These are phyloP conservation scores for Euphrasia confusa DNA, from an alignment of 257 asterid genomes.

Conservation along the genomic window DNA sequence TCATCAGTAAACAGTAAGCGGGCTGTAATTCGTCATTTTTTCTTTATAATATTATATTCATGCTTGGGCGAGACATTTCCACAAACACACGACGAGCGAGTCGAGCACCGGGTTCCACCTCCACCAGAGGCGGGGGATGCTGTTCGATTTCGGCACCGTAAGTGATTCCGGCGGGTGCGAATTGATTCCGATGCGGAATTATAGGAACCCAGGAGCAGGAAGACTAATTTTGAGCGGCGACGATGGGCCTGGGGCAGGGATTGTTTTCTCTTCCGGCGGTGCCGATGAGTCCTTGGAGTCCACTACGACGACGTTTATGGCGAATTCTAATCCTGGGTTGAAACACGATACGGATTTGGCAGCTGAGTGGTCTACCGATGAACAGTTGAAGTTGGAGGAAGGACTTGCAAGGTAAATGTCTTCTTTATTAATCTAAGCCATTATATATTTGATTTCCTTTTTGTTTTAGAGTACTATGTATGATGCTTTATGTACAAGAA, in stretches of 20 bases:
- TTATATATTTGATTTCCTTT: background rate
- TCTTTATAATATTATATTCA: background rate
- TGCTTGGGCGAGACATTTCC: conserved; percentile 26
- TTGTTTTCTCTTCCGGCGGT: conserved; percentile 40
- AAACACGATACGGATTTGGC: conserved; percentile 77
- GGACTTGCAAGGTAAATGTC: conserved; percentile 84
- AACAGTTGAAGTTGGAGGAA: conserved; percentile 69
- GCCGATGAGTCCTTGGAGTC: conserved; percentile 36
- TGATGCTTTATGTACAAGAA: conserved; percentile 9
- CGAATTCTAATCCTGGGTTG: conserved; percentile 66
- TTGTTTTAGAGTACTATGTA: background rate
- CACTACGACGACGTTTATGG: conserved; percentile 35
- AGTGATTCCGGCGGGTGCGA: conserved; percentile 34
- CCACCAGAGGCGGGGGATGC: conserved; percentile 34
- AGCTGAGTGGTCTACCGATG: conserved; percentile 78
- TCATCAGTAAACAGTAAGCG: background rate
- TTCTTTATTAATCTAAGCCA: conserved; percentile 32
- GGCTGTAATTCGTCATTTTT: background rate
- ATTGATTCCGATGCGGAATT: conserved; percentile 45
- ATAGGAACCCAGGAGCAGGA: conserved; percentile 30
- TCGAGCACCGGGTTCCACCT: conserved; percentile 49
- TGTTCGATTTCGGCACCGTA: conserved; percentile 42
- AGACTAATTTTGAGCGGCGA: conserved; percentile 30
- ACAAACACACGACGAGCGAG: conserved; percentile 52
- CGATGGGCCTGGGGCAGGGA: conserved; percentile 41